These are phyloP conservation scores for Rhodotorula sp. DNA, from an alignment of 1,284 basidiomycete species.

Conservation along the genomic window DNA sequence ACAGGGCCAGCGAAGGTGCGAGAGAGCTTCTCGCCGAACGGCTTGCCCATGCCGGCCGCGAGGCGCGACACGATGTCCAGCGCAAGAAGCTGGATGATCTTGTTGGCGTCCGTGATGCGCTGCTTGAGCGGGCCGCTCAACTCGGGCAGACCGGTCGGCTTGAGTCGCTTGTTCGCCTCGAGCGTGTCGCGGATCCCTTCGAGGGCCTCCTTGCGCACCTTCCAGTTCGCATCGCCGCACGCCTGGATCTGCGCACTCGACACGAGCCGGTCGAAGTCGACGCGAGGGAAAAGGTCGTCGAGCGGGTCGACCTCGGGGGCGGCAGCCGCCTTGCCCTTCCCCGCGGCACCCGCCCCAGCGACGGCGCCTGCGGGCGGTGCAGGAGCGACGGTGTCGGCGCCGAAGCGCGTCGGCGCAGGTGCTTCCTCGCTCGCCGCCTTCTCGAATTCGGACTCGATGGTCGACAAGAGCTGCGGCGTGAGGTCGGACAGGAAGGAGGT, in stretches of 20 bases:
- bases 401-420: constrained; percentile 76
- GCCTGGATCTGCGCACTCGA: constrained; percentile 79
- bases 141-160: constrained; percentile 81
- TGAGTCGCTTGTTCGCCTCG: constrained; percentile 88
- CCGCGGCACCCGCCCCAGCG: constrained; percentile 53
- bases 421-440: constrained; percentile 79
- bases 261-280: constrained; percentile 85
- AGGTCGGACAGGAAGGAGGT: constrained; percentile 90
- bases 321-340: constrained; percentile 48
- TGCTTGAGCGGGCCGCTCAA: constrained; percentile 85
- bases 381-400: constrained; percentile 60
- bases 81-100: constrained; percentile 85
- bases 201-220: constrained; percentile 92
- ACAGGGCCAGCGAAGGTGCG: constrained; percentile 76
- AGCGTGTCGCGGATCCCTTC: constrained; percentile 80
- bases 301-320: constrained; percentile 64
- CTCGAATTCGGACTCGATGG: constrained; percentile 89
- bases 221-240: constrained; percentile 89
- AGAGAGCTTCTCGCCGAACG: constrained; percentile 81
- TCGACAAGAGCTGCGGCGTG: constrained; percentile 88
- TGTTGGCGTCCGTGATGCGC: constrained; percentile 88
- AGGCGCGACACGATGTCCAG: constrained; percentile 87
- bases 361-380: constrained; percentile 44
- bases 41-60: constrained; percentile 89
- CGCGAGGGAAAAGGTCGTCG: constrained; percentile 92